Evolutionary conservation across 225 moss, liverwort and hornwort genomes (phyloP).

Genomic region (Bryoerythrophyllum caledonicum): DNA sequence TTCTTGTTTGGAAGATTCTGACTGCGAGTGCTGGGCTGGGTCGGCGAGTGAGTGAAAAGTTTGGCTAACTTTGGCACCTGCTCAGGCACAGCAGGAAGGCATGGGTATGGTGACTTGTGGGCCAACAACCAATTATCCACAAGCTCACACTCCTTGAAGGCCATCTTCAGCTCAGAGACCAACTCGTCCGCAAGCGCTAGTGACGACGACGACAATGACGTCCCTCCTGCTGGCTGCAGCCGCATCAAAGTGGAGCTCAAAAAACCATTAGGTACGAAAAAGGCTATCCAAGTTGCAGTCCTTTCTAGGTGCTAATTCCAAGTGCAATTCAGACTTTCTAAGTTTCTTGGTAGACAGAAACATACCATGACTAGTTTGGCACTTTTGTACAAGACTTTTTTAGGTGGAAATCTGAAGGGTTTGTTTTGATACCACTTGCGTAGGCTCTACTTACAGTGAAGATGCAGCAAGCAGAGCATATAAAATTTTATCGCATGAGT

Average conservation of each 20-base stretch:
- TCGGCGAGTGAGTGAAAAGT: not conserved
- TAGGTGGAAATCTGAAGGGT: no score
- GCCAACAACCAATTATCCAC: slow-evolving; percentile 12
- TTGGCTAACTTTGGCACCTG: not conserved
- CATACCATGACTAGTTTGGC: no score
- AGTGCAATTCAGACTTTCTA: no score
- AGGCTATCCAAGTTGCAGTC: no score
- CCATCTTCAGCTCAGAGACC: slow-evolving; percentile 47
- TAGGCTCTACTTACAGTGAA: no score
- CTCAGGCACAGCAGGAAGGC: slow-evolving; percentile 28
- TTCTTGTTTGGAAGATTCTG: not conserved
- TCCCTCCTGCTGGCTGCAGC: slow-evolving; percentile 71
- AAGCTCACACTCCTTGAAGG: slow-evolving; percentile 28
- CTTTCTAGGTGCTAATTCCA: no score
- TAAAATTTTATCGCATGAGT: no score
- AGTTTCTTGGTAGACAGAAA: no score
- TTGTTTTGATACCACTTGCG: no score
- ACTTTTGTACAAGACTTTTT: no score
- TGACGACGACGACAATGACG: slow-evolving; percentile 47
- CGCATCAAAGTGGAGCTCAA: slow-evolving; percentile 69
- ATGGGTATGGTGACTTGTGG: slow-evolving; percentile 22
- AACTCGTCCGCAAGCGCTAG: slow-evolving; percentile 39
- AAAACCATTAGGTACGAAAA: slow-evolving; percentile 56
- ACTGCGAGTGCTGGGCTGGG: not conserved
- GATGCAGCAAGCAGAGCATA: no score